Evolutionary conservation across 345 rosid species (phyloP).

Genomic region (Litchi chinensis): DNA sequence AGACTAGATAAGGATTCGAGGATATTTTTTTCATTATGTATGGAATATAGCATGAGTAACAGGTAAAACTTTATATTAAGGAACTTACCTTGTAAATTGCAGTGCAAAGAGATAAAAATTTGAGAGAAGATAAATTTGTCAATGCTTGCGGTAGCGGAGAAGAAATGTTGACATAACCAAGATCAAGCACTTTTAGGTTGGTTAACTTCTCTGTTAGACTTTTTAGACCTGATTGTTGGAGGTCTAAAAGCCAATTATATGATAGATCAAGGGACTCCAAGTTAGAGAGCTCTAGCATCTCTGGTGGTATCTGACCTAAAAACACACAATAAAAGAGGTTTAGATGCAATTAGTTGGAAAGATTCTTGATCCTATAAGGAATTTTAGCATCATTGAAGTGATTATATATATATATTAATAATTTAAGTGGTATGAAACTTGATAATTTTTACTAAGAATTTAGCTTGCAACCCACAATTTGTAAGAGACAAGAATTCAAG

Average conservation of each 20-base stretch:
- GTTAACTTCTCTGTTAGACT: not conserved
- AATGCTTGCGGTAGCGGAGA: not conserved
- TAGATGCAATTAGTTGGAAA: too few relatives aligned
- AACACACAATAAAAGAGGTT: too few relatives aligned
- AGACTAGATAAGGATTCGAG: not conserved
- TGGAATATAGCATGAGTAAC: too few relatives aligned
- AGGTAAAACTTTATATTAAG: not conserved
- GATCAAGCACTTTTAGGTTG: conserved; percentile 21
- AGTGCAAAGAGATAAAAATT: not conserved
- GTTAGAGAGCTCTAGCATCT: not conserved
- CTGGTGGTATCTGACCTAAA: not conserved
- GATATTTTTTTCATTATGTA: too few relatives aligned
- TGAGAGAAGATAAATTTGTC: conserved; percentile 20
- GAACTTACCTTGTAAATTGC: not conserved
- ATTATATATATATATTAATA: not conserved
- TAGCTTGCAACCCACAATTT: too few relatives aligned
- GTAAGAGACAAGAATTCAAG: too few relatives aligned
- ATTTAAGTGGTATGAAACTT: too few relatives aligned
- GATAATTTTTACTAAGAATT: too few relatives aligned
- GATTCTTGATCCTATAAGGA: too few relatives aligned
- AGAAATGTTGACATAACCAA: not conserved
- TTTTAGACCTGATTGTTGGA: not conserved
- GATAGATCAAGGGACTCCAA: conserved; percentile 27
- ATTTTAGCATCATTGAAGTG: too few relatives aligned
- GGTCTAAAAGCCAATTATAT: not conserved